Percentiles rank a stretch among this genome's conserved stretches.
These are phyloP conservation scores for Syzygium grande DNA, from an alignment of 345 rosid genomes.

Conservation along the genomic window DNA sequence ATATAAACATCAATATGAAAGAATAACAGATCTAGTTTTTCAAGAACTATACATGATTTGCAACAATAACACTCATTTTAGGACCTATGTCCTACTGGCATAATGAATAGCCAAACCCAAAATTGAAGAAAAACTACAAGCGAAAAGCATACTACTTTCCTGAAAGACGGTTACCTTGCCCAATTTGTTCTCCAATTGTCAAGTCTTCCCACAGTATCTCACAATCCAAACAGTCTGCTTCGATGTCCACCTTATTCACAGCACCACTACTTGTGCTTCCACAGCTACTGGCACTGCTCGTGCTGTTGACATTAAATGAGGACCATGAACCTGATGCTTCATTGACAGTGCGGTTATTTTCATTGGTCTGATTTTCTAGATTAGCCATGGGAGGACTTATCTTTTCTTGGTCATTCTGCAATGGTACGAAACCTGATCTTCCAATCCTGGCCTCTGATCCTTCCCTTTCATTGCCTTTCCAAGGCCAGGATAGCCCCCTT, in stretches of 20 bases:
- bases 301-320: conserved; percentile 71
- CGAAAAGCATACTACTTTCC: neutral
- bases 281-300: conserved; percentile 88
- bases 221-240: conserved; percentile 66
- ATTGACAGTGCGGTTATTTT: conserved; percentile 42
- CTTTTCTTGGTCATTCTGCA: conserved; percentile 52
- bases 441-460: conserved; percentile 42
- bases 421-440: conserved; percentile 47
- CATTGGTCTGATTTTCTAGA: conserved; percentile 39
- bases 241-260: conserved; percentile 68
- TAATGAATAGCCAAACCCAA: neutral
- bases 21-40: neutral
- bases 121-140: neutral
- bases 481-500: conserved; percentile 90
- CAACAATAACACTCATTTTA: neutral
- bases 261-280: conserved; percentile 84
- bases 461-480: conserved; percentile 85
- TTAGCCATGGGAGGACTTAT: conserved; percentile 30
- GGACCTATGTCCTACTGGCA: neutral
- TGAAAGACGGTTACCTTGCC: conserved; percentile 62
- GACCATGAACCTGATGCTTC: conserved; percentile 81
- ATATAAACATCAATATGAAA: neutral
- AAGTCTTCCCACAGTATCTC: conserved; percentile 95
- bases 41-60: neutral
- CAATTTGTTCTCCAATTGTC: conserved; percentile 76